Evolutionary conservation across 768 basidiomycete species (phyloP).

Genomic region (Amanita muscaria): DNA sequence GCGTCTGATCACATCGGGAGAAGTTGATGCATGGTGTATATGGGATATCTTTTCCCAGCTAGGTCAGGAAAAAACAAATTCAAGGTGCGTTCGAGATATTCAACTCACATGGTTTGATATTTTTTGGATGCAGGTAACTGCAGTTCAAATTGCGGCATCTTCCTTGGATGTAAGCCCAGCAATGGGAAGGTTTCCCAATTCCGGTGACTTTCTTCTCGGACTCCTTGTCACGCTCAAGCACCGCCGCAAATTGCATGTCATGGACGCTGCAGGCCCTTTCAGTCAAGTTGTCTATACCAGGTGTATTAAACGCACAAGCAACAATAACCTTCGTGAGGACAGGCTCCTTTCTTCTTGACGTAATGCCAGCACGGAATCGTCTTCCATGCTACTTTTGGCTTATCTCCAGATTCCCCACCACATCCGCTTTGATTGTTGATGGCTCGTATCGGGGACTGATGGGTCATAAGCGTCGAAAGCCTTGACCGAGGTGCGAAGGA

Average conservation of each 20-base stretch:
- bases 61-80: not conserved
- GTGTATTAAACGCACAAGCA: slow-evolving; percentile 28
- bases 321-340: slow-evolving; percentile 32
- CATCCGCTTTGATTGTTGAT: not conserved
- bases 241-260: slow-evolving; percentile 18
- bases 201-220: slow-evolving; percentile 8
- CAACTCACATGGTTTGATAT: slow-evolving; percentile 4
- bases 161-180: slow-evolving; percentile 7
- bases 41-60: slow-evolving; percentile 1
- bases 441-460: too few species aligned
- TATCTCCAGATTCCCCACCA: not conserved
- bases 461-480: too few species aligned
- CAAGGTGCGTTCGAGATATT: not conserved
- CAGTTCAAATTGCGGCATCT: slow-evolving; percentile 1
- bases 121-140: slow-evolving; percentile 2
- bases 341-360: slow-evolving; percentile 32
- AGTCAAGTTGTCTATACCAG: slow-evolving; percentile 14
- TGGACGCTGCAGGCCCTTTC: slow-evolving; percentile 20
- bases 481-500: too few species aligned
- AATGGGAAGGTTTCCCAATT: slow-evolving; percentile 4
- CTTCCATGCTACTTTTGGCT: slow-evolving; percentile 18
- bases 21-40: slow-evolving; percentile 6
- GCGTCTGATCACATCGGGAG: not conserved
- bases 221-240: slow-evolving; percentile 10
- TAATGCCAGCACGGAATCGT: slow-evolving; percentile 34